These are phyloP conservation scores for Lodderomyces parapsilosis DNA, from an alignment of 1,139 yeast species.

Conservation along the genomic window DNA sequence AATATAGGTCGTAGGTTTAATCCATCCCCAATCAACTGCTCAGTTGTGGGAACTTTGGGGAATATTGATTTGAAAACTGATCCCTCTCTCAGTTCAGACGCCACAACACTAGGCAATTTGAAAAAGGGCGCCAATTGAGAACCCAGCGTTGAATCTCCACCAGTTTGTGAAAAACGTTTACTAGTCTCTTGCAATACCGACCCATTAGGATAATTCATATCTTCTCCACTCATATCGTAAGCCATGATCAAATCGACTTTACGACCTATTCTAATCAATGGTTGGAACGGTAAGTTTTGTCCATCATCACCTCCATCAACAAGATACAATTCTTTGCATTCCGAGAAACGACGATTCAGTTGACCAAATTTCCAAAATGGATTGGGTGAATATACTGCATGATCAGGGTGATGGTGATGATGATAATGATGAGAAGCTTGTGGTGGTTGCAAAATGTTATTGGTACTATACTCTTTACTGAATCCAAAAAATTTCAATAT, in stretches of 20 bases:
- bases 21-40: constrained; percentile 25
- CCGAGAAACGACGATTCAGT: constrained; percentile 14
- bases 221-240: constrained; percentile 42
- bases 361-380: constrained; percentile 52
- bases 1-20: constrained; percentile 45
- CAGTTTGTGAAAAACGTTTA: constrained; percentile 18
- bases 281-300: constrained; percentile 42
- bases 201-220: constrained; percentile 40
- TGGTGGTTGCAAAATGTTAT: constrained; percentile 17
- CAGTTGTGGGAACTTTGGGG: constrained; percentile 39
- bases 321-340: constrained; percentile 26
- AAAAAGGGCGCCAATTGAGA: constrained; percentile 20
- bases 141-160: background rate
- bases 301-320: constrained; percentile 50
- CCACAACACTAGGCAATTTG: constrained; percentile 5
- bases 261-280: constrained; percentile 30
- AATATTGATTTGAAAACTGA: constrained; percentile 20
- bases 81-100: background rate
- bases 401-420: constrained; percentile 49
- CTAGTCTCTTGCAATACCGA: constrained; percentile 22
- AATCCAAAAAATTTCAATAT: constrained; percentile 51
- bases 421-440: background rate
- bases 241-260: constrained; percentile 34
- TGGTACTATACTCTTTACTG: constrained; percentile 17
- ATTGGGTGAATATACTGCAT: constrained; percentile 71